Evolutionary conservation across 2,329 filamentous ascomycete species (phyloP).

Genomic region (Penicillium italicum): DNA sequence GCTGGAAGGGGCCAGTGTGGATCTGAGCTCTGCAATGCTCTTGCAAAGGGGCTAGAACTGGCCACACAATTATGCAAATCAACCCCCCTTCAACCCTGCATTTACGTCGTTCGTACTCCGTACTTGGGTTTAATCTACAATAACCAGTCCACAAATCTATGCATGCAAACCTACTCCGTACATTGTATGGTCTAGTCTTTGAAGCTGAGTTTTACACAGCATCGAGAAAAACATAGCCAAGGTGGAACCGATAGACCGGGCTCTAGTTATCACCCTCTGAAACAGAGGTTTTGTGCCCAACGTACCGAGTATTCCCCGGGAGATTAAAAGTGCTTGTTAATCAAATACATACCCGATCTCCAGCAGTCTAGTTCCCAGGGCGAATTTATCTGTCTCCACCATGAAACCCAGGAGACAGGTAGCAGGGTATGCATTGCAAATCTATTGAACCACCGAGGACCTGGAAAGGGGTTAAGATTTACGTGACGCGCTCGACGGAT

Average conservation of each 20-base stretch:
- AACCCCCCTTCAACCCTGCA: neutral
- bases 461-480: conserved; percentile 5
- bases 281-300: neutral
- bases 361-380: neutral
- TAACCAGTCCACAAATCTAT: neutral
- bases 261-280: neutral
- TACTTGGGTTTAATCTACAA: neutral
- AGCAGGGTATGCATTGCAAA: conserved; percentile 2
- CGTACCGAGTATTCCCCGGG: neutral
- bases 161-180: neutral
- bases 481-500: conserved; percentile 9
- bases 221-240: neutral
- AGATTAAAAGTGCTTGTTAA: neutral
- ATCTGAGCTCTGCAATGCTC: neutral
- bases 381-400: neutral
- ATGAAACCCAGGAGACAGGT: conserved; percentile 10
- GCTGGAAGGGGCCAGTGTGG: conserved; percentile 7
- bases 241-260: neutral
- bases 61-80: neutral
- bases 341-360: neutral
- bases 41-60: neutral
- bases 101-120: neutral
- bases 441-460: conserved; percentile 8
- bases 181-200: neutral
- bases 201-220: neutral